These are phyloP conservation scores for Hydnomerulius pinastri DNA, from an alignment of 768 basidiomycete genomes.

Conservation along the genomic window DNA sequence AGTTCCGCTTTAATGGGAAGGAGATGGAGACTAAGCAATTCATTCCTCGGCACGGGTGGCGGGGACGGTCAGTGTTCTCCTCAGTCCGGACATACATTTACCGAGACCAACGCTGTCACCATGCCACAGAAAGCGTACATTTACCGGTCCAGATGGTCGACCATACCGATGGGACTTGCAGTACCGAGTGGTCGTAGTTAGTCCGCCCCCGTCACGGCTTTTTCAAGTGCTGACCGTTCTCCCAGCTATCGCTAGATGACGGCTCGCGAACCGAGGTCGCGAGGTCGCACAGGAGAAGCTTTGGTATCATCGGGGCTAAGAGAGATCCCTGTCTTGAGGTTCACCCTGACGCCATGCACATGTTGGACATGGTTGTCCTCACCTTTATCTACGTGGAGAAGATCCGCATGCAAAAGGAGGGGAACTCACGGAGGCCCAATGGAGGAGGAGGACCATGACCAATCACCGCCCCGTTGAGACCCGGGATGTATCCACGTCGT, in stretches of 20 bases:
- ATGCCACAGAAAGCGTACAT: slow-evolving; percentile 9
- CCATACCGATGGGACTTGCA: slow-evolving; percentile 29
- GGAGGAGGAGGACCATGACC: no score
- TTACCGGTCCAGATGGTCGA: slow-evolving; percentile 26
- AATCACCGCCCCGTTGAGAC: no score
- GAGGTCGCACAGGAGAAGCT: slow-evolving; percentile 22
- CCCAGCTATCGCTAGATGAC: slow-evolving; percentile 22
- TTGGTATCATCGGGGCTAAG: slow-evolving; percentile 27
- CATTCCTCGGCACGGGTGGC: slow-evolving; percentile 19
- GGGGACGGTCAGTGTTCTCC: slow-evolving; percentile 7
- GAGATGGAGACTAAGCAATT: slow-evolving; percentile 27
- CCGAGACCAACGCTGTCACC: no score
- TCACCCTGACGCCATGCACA: slow-evolving; percentile 20
- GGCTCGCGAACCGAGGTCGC: slow-evolving; percentile 13
- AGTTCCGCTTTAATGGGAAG: slow-evolving; percentile 28
- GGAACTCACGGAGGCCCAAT: not conserved
- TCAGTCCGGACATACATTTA: not conserved
- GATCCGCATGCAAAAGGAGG: slow-evolving; percentile 27
- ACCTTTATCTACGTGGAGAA: slow-evolving; percentile 35
- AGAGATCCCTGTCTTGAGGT: slow-evolving; percentile 23
- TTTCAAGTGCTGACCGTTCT: not conserved
- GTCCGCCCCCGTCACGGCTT: not conserved
- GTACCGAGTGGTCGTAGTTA: not conserved
- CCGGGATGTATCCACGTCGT: no score
- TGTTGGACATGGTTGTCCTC: slow-evolving; percentile 27